Conservation (phyloP, 2,329 filamentous ascomycete genomes). For the Rutstroemia sp. region DNA sequence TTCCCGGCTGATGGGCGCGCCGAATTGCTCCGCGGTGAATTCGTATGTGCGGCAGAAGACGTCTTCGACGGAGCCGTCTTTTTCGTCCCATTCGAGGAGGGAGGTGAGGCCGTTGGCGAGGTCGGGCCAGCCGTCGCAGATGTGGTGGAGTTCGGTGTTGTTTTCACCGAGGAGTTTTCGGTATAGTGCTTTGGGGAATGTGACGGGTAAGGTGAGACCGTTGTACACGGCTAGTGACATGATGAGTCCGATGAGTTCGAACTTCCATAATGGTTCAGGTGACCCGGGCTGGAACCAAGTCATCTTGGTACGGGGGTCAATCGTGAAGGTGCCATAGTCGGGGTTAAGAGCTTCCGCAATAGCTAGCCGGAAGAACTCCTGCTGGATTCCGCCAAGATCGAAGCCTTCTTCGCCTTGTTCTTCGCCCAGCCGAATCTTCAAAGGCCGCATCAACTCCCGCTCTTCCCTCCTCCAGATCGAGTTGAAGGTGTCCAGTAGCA, state of each 20-base stretch:
- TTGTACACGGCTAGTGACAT: constrained; percentile 90
- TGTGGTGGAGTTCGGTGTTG: constrained; percentile 64
- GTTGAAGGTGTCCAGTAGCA: constrained; percentile 70
- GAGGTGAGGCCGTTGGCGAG: constrained; percentile 66
- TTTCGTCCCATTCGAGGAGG: constrained; percentile 69
- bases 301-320: constrained; percentile 69
- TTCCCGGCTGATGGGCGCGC: constrained; percentile 47
- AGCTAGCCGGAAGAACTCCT: constrained; percentile 87
- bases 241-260: constrained; percentile 80
- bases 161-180: constrained; percentile 65
- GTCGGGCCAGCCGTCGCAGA: constrained; percentile 81
- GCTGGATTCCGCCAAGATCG: constrained; percentile 91
- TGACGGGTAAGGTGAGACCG: constrained; percentile 82
- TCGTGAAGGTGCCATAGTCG: constrained; percentile 70
- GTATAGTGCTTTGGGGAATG: constrained; percentile 81
- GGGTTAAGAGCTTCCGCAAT: constrained; percentile 74
- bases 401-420: constrained; percentile 79
- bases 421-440: constrained; percentile 83
- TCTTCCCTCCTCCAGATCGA: constrained; percentile 84
- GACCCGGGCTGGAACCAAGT: constrained; percentile 84
- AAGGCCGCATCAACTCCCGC: constrained; percentile 71
- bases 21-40: constrained; percentile 61
- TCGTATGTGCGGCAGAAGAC: constrained; percentile 80
- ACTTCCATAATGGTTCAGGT: constrained; percentile 79
- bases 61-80: constrained; percentile 69